A percentile compares a stretch with the other conserved stretches of the same genome.
Evolutionary conservation across 2,329 filamentous ascomycete genomes (phyloP).

Genomic region (Diaporthe sp.): DNA sequence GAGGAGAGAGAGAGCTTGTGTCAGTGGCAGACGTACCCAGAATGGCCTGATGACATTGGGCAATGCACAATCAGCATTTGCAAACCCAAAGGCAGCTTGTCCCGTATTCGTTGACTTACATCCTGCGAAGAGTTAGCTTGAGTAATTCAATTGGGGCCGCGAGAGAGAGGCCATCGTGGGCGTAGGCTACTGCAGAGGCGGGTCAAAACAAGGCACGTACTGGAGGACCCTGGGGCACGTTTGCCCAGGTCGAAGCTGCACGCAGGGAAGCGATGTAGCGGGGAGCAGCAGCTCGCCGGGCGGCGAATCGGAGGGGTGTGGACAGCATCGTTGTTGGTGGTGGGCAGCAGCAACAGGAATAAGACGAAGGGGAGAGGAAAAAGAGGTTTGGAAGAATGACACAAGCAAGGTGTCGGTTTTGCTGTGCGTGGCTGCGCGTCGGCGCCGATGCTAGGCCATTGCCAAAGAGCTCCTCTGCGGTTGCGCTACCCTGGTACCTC

Average conservation of each 20-base stretch:
- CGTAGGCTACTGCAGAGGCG: conserved; percentile 43
- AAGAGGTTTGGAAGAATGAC: neutral
- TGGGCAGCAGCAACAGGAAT: neutral
- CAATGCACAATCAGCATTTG: conserved; percentile 44
- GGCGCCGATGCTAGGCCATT: conserved; percentile 10
- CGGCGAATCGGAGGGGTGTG: conserved; percentile 64
- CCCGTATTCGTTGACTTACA: conserved; percentile 34
- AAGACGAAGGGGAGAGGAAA: neutral
- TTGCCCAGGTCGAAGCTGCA: conserved; percentile 86
- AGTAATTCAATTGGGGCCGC: conserved; percentile 3
- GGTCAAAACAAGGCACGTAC: conserved; percentile 50
- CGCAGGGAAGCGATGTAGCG: conserved; percentile 59
- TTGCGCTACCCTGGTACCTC: neutral
- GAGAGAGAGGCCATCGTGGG: conserved; percentile 54
- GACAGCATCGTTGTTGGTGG: conserved; percentile 61
- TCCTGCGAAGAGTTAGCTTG: conserved; percentile 40
- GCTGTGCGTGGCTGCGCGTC: conserved; percentile 12
- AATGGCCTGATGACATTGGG: conserved; percentile 71
- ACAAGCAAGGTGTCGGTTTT: neutral
- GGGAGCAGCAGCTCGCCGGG: conserved; percentile 59
- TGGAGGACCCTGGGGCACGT: conserved; percentile 88
- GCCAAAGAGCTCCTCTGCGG: conserved; percentile 1
- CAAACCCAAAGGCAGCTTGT: neutral
- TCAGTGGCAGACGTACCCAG: conserved; percentile 68
- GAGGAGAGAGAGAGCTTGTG: conserved; percentile 40